phyloP scores from a whole-genome alignment of 78 protist genomes.

The Protostelium mycophagum region DNA sequence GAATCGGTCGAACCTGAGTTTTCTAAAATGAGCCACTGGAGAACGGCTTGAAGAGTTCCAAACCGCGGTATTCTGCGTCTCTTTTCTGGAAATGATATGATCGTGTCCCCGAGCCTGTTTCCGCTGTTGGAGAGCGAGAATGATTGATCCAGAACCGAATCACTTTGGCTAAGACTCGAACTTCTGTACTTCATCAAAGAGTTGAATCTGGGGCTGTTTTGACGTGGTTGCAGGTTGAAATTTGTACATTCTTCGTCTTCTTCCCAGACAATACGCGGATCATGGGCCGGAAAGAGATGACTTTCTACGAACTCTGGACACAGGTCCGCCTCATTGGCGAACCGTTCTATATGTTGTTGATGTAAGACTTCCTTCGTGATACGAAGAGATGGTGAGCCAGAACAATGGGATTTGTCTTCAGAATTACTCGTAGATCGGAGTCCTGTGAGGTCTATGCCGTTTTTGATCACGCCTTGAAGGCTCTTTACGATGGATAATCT shows the following conservation, averaged over 20 bases:
- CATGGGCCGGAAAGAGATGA: neutral
- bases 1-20: neutral
- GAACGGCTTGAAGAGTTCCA: neutral
- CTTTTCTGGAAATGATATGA: neutral
- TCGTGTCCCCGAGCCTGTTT: neutral
- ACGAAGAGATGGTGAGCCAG: too few species aligned
- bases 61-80: neutral
- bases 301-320: neutral
- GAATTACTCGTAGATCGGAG: too few species aligned
- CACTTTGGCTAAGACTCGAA: neutral
- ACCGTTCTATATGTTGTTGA: neutral
- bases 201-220: neutral
- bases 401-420: too few species aligned
- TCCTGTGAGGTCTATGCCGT: too few species aligned
- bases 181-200: neutral
- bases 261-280: neutral
- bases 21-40: neutral
- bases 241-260: neutral
- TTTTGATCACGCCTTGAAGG: too few species aligned
- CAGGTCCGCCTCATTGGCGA: neutral
- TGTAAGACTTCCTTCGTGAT: too few species aligned
- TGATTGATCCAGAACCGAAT: neutral
- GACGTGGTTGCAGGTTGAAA: too few species aligned
- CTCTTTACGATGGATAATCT: too few species aligned
- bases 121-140: too few species aligned